Evolutionary conservation across 129 eudicot species (phyloP).

Genomic region (Deinandra increscens): DNA sequence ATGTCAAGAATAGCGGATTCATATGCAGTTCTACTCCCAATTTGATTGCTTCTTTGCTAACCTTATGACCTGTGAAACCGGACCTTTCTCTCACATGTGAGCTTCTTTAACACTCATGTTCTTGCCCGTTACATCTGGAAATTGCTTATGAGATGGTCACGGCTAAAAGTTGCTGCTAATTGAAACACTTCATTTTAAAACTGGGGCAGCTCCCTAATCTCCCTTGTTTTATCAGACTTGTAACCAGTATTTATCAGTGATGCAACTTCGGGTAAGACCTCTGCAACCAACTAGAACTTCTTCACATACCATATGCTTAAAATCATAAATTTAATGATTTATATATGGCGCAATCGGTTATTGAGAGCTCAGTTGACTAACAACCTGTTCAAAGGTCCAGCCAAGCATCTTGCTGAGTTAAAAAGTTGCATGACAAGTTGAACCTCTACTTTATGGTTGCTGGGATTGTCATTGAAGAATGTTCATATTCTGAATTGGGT

Average conservation of each 20-base stretch:
- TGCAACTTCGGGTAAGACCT: slow-evolving; percentile 7
- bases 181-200: slow-evolving; percentile 79
- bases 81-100: slow-evolving; percentile 41
- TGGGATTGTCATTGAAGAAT: slow-evolving; percentile 84
- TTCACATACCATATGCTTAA: background rate
- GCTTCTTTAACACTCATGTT: slow-evolving; percentile 68
- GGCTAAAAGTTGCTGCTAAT: slow-evolving; percentile 68
- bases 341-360: slow-evolving; percentile 83
- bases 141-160: slow-evolving; percentile 58
- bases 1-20: too few relatives aligned
- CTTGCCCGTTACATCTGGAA: slow-evolving; percentile 63
- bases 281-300: slow-evolving; percentile 36
- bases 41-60: slow-evolving; percentile 74
- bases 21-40: too few relatives aligned
- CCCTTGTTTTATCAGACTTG: too few relatives aligned
- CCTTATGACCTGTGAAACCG: slow-evolving; percentile 68
- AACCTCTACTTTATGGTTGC: slow-evolving; percentile 85
- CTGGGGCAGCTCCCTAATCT: slow-evolving; percentile 35
- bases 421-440: slow-evolving; percentile 68
- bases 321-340: background rate
- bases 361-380: slow-evolving; percentile 50
- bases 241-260: too few relatives aligned
- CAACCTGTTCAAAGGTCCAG: slow-evolving; percentile 78
- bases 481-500: slow-evolving; percentile 77
- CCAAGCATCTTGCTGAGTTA: slow-evolving; percentile 93